Base-by-base conservation (phyloP, 306 rosid genomes). In the Fragaria nilgerrensis region DNA sequence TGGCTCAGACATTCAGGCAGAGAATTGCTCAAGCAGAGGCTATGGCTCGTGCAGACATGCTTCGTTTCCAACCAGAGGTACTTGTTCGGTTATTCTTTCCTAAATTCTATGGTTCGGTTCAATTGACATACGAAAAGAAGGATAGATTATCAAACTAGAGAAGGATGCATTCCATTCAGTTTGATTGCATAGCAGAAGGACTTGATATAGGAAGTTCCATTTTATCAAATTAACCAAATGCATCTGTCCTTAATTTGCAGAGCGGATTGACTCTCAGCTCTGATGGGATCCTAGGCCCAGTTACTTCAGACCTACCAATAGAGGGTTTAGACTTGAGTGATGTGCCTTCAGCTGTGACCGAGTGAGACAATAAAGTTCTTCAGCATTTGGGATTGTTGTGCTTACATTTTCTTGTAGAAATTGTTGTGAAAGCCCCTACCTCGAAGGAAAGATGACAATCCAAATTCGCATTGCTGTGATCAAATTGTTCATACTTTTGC, bases 21-120 rank as follows among this genome's bases (percentile, higher is more conserved):
- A 95, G 97, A 87, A 92, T 92, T 25, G 97, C 97, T 69, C 98
- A 95, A 82, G 97, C 98, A 11, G 98, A 92, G 87, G 97, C 97
- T n/a, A 90, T 95, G 97, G 98, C 98, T 75, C 96, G 92, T 50
- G 97, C 93, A 19, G 98, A 88, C 77, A 91, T 94, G 96, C 97
- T 92, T 77, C 83, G 92, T 63, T 92, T 92, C 88, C 99, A 90
- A 75, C 96, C 96, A 12, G 92, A 95, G 98, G 96, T 94, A 87
- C 74, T 75, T 80, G 52, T 76, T 76, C 50, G 12, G 50, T 80
- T 67, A 23, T 44, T 70, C 1, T 58, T 43, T 25, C 55, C 43
- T 41, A 10, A 5, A 4, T 32, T 19, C 47, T 72, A 4, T 72
- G 36, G 25, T 45, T 14, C 1, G 5, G 14, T 39, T 9, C 53